These are phyloP conservation scores for Chenopodium formosanum DNA, from an alignment of 148 eudicot genomes.

Conservation along the genomic window DNA sequence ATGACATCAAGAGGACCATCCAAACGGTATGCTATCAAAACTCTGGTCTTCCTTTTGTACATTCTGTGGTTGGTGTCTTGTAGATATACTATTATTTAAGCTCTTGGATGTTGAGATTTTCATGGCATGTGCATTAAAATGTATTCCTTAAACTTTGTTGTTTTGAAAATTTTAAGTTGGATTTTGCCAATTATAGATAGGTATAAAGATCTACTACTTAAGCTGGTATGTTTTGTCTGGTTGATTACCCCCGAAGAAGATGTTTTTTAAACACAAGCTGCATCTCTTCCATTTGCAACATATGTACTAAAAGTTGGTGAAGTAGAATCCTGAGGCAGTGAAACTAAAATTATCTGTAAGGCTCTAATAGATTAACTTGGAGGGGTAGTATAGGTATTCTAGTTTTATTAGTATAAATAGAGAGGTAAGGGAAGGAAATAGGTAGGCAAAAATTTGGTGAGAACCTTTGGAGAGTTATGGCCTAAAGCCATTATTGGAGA, in stretches of 20 bases:
- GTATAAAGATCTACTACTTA: not conserved
- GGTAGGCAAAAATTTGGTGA: no score
- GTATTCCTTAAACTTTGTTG: not conserved
- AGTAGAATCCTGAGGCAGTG: not conserved
- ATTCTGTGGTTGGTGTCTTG: not conserved
- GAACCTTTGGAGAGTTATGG: no score
- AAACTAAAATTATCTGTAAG: not conserved
- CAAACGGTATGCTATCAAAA: constrained; percentile 42
- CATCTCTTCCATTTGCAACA: not conserved
- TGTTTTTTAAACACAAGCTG: not conserved
- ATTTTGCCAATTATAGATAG: not conserved
- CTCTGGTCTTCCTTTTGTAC: not conserved
- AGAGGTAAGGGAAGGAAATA: no score
- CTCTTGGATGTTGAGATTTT: not conserved
- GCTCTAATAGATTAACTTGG: no score
- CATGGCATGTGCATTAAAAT: not conserved
- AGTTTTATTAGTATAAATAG: no score
- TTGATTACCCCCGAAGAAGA: not conserved
- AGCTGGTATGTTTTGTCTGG: not conserved
- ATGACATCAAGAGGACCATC: constrained; percentile 39
- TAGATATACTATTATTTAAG: not conserved
- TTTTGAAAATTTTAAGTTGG: not conserved
- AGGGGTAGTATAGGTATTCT: no score
- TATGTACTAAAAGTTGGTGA: not conserved
- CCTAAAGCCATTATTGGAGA: no score